phyloP scores from a whole-genome alignment of 148 eudicot genomes.

The Rhododendron simsii region DNA sequence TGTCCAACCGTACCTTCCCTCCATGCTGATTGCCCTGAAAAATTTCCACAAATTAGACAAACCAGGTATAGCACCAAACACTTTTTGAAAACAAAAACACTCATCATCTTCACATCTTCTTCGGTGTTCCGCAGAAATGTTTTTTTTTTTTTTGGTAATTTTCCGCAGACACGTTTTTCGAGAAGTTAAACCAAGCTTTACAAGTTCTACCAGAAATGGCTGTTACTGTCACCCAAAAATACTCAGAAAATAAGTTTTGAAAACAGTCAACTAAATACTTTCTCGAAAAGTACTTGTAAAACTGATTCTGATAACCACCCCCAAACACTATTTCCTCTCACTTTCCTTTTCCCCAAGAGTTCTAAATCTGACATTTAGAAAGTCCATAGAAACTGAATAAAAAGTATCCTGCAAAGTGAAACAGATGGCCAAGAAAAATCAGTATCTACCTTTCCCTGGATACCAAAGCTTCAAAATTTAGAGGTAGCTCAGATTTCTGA shows the following conservation, averaged over 20 bases:
- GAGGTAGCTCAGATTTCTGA: not conserved
- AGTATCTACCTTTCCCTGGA: conserved; percentile 11
- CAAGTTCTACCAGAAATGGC: not conserved
- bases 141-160: not conserved
- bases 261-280: not conserved
- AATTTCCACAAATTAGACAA: not conserved
- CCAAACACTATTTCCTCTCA: not conserved
- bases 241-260: not conserved
- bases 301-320: not conserved
- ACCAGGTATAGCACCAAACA: not conserved
- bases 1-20: conserved; percentile 28
- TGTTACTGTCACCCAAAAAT: not conserved
- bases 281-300: not conserved
- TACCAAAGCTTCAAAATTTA: conserved; percentile 6
- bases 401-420: not conserved
- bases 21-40: conserved; percentile 21
- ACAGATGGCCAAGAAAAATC: not conserved
- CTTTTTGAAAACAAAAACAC: not conserved
- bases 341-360: not conserved
- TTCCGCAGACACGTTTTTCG: not conserved
- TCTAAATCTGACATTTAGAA: not conserved
- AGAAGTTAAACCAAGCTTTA: not conserved
- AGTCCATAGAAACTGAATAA: not conserved
- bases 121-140: not conserved
- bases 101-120: not conserved